phyloP scores from a whole-genome alignment of 2,329 filamentous ascomycete genomes.

The Stachybotrys echinatus region DNA sequence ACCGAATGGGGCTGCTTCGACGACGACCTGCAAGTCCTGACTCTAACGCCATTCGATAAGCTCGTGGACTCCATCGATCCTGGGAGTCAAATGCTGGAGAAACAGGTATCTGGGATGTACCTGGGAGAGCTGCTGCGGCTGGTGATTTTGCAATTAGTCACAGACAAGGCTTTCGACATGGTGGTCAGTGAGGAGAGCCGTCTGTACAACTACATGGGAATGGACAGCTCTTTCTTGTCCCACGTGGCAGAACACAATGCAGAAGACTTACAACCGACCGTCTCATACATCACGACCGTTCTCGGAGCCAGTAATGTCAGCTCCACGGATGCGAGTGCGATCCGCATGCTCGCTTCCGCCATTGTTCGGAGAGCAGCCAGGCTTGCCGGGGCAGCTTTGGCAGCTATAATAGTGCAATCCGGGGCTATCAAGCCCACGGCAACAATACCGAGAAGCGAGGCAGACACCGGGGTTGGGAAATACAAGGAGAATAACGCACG shows the following conservation, averaged over 20 bases:
- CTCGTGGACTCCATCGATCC: constrained; percentile 69
- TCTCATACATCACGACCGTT: neutral
- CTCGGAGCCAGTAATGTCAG: neutral
- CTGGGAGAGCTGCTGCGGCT: constrained; percentile 69
- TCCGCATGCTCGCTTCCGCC: constrained; percentile 47
- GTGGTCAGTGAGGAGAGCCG: no score
- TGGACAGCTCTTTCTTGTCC: constrained; percentile 63
- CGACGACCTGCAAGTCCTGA: constrained; percentile 63
- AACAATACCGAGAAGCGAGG: neutral
- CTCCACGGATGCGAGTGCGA: constrained; percentile 57
- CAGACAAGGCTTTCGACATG: no score
- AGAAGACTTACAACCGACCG: neutral
- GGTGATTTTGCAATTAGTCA: constrained; percentile 55
- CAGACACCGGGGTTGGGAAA: no score
- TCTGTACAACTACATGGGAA: constrained; percentile 57
- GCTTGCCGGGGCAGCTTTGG: neutral
- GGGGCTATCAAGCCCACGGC: constrained; percentile 4
- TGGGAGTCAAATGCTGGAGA: constrained; percentile 77
- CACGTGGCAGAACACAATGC: neutral
- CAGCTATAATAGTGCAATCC: constrained; percentile 10
- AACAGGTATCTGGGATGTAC: constrained; percentile 78
- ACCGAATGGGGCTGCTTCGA: constrained; percentile 81
- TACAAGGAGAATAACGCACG: neutral
- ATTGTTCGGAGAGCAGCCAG: constrained; percentile 13
- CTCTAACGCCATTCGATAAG: constrained; percentile 62